Evolutionary conservation across 306 rosid genomes (phyloP).

Genomic region (Quercus engelmannii): DNA sequence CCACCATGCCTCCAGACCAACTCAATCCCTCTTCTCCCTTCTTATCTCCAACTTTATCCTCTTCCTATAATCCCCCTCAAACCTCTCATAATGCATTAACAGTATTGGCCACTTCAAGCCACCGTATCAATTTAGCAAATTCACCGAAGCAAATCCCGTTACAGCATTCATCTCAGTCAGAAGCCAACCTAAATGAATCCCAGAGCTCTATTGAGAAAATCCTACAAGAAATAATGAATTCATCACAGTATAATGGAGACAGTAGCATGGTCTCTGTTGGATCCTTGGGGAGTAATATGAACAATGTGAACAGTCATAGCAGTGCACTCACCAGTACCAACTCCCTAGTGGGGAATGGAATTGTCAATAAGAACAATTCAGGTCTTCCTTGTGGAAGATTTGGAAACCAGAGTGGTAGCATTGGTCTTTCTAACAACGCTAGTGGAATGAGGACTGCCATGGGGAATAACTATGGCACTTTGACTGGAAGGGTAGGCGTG

Average conservation of each 20-base stretch:
- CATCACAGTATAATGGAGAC: conserved; percentile 54
- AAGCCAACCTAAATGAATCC: conserved; percentile 66
- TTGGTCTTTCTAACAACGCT: conserved; percentile 57
- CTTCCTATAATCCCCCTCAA: conserved; percentile 69
- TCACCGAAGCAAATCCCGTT: conserved; percentile 61
- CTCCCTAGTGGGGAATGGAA: conserved; percentile 52
- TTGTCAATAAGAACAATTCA: conserved; percentile 48
- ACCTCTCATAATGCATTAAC: conserved; percentile 56
- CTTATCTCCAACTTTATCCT: conserved; percentile 74
- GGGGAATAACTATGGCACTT: conserved; percentile 59
- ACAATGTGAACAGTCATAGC: conserved; percentile 58
- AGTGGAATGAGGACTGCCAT: conserved; percentile 74
- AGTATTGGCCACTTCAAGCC: conserved; percentile 38
- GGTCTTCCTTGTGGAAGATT: conserved; percentile 57
- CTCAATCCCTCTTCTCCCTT: conserved; percentile 66
- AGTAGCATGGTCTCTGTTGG: conserved; percentile 49
- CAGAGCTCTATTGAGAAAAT: conserved; percentile 86
- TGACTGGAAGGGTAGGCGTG: conserved; percentile 85
- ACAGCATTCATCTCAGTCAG: conserved; percentile 74
- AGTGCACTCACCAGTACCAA: conserved; percentile 46
- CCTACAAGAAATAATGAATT: conserved; percentile 66
- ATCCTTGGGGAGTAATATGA: conserved; percentile 61
- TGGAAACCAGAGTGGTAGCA: conserved; percentile 51
- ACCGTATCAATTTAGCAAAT: conserved; percentile 66
- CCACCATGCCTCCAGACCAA: conserved; percentile 55